Percentiles rank a stretch among this genome's conserved stretches.
These are phyloP conservation scores for Aspergillus ochraceus DNA, from an alignment of 2,329 filamentous ascomycete species.

Conservation along the genomic window DNA sequence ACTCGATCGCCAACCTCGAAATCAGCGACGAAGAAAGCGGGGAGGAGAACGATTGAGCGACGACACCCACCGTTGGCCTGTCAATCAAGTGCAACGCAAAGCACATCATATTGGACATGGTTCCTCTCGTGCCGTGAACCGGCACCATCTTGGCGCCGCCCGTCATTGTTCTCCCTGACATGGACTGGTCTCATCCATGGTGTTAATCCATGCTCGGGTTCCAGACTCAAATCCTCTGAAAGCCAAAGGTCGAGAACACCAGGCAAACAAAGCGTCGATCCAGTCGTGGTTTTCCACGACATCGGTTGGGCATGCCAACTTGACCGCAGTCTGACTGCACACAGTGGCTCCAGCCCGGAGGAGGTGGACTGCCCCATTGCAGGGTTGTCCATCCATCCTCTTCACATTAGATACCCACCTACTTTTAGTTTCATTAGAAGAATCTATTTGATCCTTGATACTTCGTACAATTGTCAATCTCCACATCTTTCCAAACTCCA, in stretches of 20 bases:
- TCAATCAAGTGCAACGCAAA: background rate
- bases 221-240: background rate
- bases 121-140: background rate
- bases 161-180: background rate
- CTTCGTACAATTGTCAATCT: background rate
- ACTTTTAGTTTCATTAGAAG: background rate
- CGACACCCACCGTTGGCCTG: background rate
- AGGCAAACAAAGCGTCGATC: constrained; percentile 2
- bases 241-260: constrained; percentile 4
- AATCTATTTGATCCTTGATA: constrained; percentile 1
- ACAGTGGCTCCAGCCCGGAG: constrained; percentile 10
- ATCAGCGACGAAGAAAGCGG: constrained; percentile 44
- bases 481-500: too few relatives aligned
- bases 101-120: background rate
- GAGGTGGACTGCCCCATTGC: background rate
- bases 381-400: constrained; percentile 7
- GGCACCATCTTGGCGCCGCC: background rate
- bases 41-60: constrained; percentile 42
- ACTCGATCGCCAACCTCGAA: constrained; percentile 44
- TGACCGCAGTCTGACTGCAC: constrained; percentile 3
- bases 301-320: constrained; percentile 14
- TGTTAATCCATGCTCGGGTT: background rate
- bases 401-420: constrained; percentile 23
- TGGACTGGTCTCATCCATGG: background rate
- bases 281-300: constrained; percentile 14